These are phyloP conservation scores for Nevesoporus exiguus DNA, from an alignment of 768 basidiomycete species.

Conservation along the genomic window DNA sequence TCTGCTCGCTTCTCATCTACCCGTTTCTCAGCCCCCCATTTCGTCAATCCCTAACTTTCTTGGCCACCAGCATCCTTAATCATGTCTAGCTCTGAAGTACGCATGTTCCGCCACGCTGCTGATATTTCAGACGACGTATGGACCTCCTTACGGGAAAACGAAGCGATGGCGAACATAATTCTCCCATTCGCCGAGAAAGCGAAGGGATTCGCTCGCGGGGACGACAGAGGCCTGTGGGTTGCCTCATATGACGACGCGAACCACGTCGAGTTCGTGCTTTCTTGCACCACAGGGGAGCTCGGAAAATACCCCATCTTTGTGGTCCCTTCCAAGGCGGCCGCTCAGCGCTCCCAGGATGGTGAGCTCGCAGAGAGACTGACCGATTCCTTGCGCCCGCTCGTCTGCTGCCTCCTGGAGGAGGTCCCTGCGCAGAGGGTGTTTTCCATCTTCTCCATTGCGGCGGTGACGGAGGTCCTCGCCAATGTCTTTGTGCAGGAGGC, in stretches of 20 bases:
- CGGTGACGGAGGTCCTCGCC: slow-evolving; percentile 44
- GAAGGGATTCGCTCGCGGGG: neutral
- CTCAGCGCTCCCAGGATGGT: neutral
- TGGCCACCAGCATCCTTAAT: too few relatives aligned
- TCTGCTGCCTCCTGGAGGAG: slow-evolving; percentile 6
- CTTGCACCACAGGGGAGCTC: slow-evolving; percentile 4
- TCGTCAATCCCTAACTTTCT: too few relatives aligned
- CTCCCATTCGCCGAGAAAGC: slow-evolving; percentile 36
- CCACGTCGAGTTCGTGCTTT: slow-evolving; percentile 8
- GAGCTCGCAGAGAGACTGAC: neutral
- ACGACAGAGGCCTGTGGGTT: slow-evolving; percentile 27
- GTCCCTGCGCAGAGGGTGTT: slow-evolving; percentile 33
- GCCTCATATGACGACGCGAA: slow-evolving; percentile 17
- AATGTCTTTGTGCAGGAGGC: slow-evolving; percentile 39
- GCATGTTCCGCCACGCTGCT: slow-evolving; percentile 3
- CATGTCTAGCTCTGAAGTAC: slow-evolving; percentile 10
- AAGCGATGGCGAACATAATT: slow-evolving; percentile 38
- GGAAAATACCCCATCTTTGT: slow-evolving; percentile 15
- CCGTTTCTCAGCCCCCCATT: too few relatives aligned
- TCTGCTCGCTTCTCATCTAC: too few relatives aligned
- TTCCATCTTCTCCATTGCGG: slow-evolving; percentile 60
- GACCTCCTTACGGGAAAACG: slow-evolving; percentile 24
- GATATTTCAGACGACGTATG: slow-evolving; percentile 26
- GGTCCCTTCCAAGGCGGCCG: slow-evolving; percentile 8
- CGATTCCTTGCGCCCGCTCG: slow-evolving; percentile 1